These are phyloP conservation scores for Cucumis variabilis DNA, from an alignment of 331 rosid genomes.

Conservation along the genomic window DNA sequence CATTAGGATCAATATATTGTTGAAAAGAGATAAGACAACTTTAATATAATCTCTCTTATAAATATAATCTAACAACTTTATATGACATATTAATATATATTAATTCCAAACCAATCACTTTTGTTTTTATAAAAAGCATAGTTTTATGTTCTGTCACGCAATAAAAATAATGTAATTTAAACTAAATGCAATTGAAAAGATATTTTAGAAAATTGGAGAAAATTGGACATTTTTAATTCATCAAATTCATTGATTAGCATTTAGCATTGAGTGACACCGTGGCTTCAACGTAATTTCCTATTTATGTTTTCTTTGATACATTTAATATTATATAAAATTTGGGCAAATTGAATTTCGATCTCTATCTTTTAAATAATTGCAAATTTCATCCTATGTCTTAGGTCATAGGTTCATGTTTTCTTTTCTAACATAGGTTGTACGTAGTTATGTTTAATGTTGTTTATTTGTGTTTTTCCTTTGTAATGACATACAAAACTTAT, in stretches of 20 bases:
- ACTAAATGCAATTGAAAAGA: not conserved
- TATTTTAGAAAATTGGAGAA: not conserved
- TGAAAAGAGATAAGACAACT: not conserved
- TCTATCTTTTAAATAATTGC: no score
- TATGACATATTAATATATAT: not conserved
- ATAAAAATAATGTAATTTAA: not conserved
- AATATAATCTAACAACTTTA: not conserved
- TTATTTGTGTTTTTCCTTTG: no score
- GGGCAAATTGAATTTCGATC: not conserved
- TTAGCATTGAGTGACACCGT: not conserved
- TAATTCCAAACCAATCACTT: not conserved
- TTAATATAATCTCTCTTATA: not conserved
- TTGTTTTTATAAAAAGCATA: not conserved
- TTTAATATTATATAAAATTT: not conserved
- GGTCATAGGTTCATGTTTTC: no score
- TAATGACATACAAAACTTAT: no score
- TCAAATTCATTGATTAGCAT: not conserved
- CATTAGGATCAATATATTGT: not conserved
- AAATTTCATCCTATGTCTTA: no score
- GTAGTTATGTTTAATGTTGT: no score
- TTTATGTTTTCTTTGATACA: not conserved
- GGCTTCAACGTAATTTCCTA: not conserved
- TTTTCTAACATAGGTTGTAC: no score
- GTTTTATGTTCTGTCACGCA: conserved; percentile 6
- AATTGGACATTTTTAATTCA: not conserved